phyloP scores from a whole-genome alignment of 2,329 filamentous ascomycete species.

The Sclerotinia minor region DNA sequence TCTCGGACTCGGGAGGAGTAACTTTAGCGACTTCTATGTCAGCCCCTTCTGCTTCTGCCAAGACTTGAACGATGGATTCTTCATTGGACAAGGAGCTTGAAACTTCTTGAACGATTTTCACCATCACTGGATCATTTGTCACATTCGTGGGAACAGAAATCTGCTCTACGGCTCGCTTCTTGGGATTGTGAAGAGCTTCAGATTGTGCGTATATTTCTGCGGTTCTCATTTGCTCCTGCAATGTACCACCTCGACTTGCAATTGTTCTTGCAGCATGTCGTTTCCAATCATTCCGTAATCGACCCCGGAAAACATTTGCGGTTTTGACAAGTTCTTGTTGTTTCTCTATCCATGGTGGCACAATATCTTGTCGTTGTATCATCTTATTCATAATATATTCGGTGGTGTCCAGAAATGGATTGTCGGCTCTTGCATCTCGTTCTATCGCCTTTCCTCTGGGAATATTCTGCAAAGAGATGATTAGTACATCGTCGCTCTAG shows the following conservation, averaged over 20 bases:
- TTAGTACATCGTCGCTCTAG: not conserved
- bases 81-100: slow-evolving; percentile 30
- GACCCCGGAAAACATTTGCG: slow-evolving; percentile 66
- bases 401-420: slow-evolving; percentile 91
- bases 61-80: slow-evolving; percentile 28
- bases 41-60: slow-evolving; percentile 28
- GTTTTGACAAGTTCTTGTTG: slow-evolving; percentile 83
- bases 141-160: slow-evolving; percentile 50
- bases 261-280: slow-evolving; percentile 79
- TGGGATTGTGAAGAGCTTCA: slow-evolving; percentile 66
- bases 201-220: slow-evolving; percentile 75
- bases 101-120: slow-evolving; percentile 46
- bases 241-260: slow-evolving; percentile 70
- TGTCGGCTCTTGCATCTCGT: slow-evolving; percentile 77
- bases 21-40: slow-evolving; percentile 20
- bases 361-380: slow-evolving; percentile 92
- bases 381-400: slow-evolving; percentile 99
- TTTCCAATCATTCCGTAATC: slow-evolving; percentile 81
- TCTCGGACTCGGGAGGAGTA: slow-evolving; percentile 13
- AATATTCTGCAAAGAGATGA: slow-evolving; percentile 58
- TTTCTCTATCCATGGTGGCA: slow-evolving; percentile 98
- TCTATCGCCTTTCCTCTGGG: slow-evolving; percentile 77
- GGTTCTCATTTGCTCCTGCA: slow-evolving; percentile 69
- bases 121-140: slow-evolving; percentile 53
- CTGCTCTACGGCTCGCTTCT: slow-evolving; percentile 48